These are phyloP conservation scores for Boletellus sp. DNA, from an alignment of 1,284 basidiomycete genomes.

Conservation along the genomic window DNA sequence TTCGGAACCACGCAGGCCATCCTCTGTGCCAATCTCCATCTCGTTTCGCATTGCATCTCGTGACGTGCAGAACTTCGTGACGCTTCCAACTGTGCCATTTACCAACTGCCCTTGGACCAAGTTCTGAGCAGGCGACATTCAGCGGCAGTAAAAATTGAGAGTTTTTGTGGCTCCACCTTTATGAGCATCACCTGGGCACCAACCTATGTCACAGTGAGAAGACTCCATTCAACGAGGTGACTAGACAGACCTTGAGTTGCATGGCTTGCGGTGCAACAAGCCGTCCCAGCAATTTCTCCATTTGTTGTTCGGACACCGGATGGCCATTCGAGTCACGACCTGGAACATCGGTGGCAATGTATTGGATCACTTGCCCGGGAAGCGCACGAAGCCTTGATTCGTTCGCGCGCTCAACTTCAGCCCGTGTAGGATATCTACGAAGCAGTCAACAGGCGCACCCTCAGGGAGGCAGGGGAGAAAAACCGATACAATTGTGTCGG, in stretches of 20 bases:
- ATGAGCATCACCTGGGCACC: conserved; percentile 71
- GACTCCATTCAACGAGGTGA: neutral
- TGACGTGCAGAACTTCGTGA: conserved; percentile 61
- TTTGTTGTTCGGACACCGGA: conserved; percentile 23
- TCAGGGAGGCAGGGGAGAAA: neutral
- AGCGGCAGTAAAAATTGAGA: neutral
- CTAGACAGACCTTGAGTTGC: conserved; percentile 25
- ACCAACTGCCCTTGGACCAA: conserved; percentile 61
- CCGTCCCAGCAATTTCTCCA: conserved; percentile 24
- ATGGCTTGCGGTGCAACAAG: conserved; percentile 25
- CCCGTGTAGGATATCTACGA: conserved; percentile 30
- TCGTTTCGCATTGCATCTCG: conserved; percentile 43
- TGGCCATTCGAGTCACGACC: conserved; percentile 25
- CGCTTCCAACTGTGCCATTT: conserved; percentile 85
- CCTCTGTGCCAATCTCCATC: conserved; percentile 39
- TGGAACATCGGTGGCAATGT: conserved; percentile 23
- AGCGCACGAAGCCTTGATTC: conserved; percentile 27
- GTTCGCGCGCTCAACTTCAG: conserved; percentile 33
- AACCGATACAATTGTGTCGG: conserved; percentile 73
- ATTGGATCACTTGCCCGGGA: conserved; percentile 17
- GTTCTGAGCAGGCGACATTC: conserved; percentile 37
- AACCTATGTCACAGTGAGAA: conserved; percentile 21
- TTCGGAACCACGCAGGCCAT: conserved; percentile 31
- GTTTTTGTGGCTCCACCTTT: conserved; percentile 42
- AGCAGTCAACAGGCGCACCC: conserved; percentile 4